A percentile compares a stretch with the other conserved stretches of the same genome.
phyloP scores from a whole-genome alignment of 2,329 filamentous ascomycete genomes.

The Aspergillus uvarum region DNA sequence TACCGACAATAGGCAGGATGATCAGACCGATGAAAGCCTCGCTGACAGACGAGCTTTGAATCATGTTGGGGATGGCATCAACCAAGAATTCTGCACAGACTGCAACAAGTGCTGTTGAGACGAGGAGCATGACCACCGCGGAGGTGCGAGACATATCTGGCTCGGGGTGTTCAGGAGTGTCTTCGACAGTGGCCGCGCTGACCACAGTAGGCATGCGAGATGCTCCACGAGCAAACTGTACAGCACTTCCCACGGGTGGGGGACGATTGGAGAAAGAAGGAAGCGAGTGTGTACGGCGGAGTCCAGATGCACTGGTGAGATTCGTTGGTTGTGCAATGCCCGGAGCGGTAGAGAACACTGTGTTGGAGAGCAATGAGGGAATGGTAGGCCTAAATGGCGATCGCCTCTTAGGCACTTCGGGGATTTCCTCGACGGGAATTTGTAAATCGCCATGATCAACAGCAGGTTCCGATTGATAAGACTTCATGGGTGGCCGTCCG shows the following conservation, averaged over 20 bases:
- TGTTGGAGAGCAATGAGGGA: slow-evolving; percentile 36
- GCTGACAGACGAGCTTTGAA: slow-evolving; percentile 59
- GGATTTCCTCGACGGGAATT: slow-evolving; percentile 6
- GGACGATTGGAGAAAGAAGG: slow-evolving; percentile 28
- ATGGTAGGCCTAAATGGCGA: slow-evolving; percentile 32
- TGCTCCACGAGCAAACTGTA: slow-evolving; percentile 36
- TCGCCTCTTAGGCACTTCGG: slow-evolving; percentile 24
- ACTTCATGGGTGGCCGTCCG: slow-evolving; percentile 17
- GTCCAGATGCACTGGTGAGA: slow-evolving; percentile 18
- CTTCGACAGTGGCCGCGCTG: slow-evolving; percentile 15
- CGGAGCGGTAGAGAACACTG: slow-evolving; percentile 32
- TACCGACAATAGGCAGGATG: slow-evolving; percentile 75
- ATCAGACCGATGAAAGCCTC: slow-evolving; percentile 75
- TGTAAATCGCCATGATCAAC: neutral
- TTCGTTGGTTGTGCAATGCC: slow-evolving; percentile 14
- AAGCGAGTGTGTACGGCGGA: slow-evolving; percentile 35
- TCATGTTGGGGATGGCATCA: slow-evolving; percentile 68
- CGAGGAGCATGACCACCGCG: slow-evolving; percentile 55
- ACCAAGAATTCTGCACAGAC: slow-evolving; percentile 71
- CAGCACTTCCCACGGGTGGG: slow-evolving; percentile 33
- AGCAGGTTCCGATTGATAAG: slow-evolving; percentile 13
- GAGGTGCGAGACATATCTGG: slow-evolving; percentile 56
- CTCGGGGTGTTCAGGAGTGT: slow-evolving; percentile 18
- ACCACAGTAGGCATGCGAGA: slow-evolving; percentile 25
- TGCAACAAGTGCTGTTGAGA: slow-evolving; percentile 59